These are phyloP conservation scores for Litsea cubeba DNA, from an alignment of 164 flowering plant species.

Conservation along the genomic window DNA sequence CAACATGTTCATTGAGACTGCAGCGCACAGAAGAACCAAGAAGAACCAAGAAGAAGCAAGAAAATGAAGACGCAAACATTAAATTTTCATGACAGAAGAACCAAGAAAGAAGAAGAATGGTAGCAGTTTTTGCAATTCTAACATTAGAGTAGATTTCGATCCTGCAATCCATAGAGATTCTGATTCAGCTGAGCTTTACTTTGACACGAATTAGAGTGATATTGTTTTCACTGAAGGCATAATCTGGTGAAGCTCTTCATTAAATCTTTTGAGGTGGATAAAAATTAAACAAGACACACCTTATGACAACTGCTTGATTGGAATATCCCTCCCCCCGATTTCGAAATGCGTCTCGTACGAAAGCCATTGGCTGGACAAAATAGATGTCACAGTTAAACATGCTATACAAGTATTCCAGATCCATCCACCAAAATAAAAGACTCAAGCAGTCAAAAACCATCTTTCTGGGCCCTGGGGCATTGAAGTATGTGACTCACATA, in stretches of 20 bases:
- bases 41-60: neutral
- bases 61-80: too few relatives aligned
- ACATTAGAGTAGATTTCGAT: neutral
- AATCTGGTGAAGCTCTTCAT: too few relatives aligned
- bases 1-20: neutral
- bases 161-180: neutral
- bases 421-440: neutral
- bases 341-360: constrained; percentile 59
- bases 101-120: too few relatives aligned
- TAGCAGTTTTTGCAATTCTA: neutral
- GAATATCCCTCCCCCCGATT: constrained; percentile 71
- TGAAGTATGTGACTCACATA: constrained; percentile 48
- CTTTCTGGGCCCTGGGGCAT: neutral
- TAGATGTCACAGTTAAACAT: neutral
- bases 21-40: neutral
- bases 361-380: constrained; percentile 58
- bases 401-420: neutral
- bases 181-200: neutral
- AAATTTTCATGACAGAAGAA: too few relatives aligned
- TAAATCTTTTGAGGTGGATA: too few relatives aligned
- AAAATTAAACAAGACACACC: constrained; percentile 34
- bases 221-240: too few relatives aligned
- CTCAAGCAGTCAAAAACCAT: neutral
- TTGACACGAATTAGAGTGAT: neutral
- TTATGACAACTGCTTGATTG: constrained; percentile 83